Evolutionary conservation across 1,284 basidiomycete genomes (phyloP).

Genomic region (Ustilago vetiveriae): DNA sequence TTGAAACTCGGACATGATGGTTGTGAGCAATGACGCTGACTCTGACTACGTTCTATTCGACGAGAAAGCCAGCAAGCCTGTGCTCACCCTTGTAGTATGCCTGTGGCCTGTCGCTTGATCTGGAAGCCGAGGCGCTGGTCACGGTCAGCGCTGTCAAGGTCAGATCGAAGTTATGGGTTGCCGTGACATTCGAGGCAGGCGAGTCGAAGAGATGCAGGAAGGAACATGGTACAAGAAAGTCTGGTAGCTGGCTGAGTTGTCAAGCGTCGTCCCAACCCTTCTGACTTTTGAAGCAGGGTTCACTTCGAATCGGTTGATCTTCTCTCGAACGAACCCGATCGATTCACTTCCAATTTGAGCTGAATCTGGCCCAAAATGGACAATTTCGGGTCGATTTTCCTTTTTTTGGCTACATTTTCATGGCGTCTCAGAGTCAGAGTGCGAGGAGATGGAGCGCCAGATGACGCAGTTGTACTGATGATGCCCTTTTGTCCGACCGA

Average conservation of each 20-base stretch:
- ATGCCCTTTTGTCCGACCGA: not conserved
- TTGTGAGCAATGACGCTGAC: constrained; percentile 33
- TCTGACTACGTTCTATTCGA: not conserved
- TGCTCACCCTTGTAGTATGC: constrained; percentile 38
- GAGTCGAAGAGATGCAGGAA: not conserved
- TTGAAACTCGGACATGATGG: constrained; percentile 64
- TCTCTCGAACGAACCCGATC: too few relatives aligned
- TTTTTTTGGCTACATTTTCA: not conserved
- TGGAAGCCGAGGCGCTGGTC: too few relatives aligned
- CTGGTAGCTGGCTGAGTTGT: too few relatives aligned
- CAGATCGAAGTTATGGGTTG: not conserved
- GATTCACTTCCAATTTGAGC: too few relatives aligned
- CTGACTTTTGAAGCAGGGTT: not conserved
- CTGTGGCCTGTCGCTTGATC: not conserved
- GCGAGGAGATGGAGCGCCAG: constrained; percentile 8
- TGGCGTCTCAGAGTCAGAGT: too few relatives aligned
- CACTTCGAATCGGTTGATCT: too few relatives aligned
- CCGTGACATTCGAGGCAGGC: not conserved
- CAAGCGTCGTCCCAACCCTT: too few relatives aligned
- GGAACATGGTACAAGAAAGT: too few relatives aligned
- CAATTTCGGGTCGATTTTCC: too few relatives aligned
- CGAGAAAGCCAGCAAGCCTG: constrained; percentile 8
- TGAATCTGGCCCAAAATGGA: too few relatives aligned
- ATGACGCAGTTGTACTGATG: constrained; percentile 34
- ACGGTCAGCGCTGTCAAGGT: constrained; percentile 2